Percentiles rank a stretch among this genome's conserved stretches.
These are phyloP conservation scores for Colletotrichum horii DNA, from an alignment of 2,329 filamentous ascomycete genomes.

Conservation along the genomic window DNA sequence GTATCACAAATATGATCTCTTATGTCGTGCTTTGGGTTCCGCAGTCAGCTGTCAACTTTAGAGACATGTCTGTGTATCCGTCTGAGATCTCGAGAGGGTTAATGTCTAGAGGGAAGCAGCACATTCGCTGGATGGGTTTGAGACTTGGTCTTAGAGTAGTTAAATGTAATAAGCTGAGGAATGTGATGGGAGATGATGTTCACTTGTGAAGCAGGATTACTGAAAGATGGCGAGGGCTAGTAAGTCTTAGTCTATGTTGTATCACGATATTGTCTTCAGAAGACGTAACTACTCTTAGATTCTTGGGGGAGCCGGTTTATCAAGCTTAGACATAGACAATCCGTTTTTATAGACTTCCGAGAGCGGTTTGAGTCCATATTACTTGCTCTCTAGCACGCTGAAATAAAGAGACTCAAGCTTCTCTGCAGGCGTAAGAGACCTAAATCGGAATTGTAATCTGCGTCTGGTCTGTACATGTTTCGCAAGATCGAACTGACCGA, in stretches of 20 bases:
- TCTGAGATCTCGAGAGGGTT: not conserved
- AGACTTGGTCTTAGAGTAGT: no score
- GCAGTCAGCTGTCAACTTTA: not conserved
- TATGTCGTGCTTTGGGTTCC: no score
- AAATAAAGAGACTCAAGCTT: not conserved
- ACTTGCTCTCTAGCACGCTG: not conserved
- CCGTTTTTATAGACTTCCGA: not conserved
- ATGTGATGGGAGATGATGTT: not conserved
- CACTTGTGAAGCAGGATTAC: not conserved
- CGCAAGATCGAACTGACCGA: no score
- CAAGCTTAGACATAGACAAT: not conserved
- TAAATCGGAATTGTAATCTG: no score
- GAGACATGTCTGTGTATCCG: not conserved
- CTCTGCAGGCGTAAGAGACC: no score
- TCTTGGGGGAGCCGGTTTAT: not conserved
- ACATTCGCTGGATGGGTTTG: no score
- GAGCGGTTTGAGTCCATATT: not conserved
- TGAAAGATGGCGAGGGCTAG: not conserved
- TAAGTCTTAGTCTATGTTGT: not conserved
- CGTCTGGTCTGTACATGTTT: no score
- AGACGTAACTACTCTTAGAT: fast-evolving
- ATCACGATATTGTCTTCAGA: not conserved
- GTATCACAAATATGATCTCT: no score
- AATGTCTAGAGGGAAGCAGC: not conserved
- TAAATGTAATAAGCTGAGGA: not conserved